Conservation (phyloP, 2,329 filamentous ascomycete genomes). For the Xylaria hypoxylon region DNA sequence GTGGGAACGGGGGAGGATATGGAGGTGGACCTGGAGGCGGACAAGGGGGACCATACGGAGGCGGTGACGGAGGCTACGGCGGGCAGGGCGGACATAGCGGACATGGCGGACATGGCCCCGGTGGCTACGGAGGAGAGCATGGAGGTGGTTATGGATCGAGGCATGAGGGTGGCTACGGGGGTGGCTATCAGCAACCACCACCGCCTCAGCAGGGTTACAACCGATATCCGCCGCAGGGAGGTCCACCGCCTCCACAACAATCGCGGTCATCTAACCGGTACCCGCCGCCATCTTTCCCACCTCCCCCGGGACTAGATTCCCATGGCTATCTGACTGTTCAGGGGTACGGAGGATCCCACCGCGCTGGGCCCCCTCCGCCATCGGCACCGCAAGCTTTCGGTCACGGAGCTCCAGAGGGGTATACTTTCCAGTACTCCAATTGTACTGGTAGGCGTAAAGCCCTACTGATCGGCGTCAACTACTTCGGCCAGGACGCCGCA, state of each 20-base stretch:
- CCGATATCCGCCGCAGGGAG: constrained; percentile 49
- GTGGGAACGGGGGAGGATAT: constrained; percentile 13
- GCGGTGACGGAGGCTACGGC: constrained; percentile 18
- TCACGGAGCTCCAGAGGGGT: constrained; percentile 74
- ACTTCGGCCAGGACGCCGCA: constrained; percentile 78
- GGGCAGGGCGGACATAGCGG: not conserved
- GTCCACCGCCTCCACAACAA: constrained; percentile 45
- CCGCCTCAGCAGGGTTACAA: constrained; percentile 39
- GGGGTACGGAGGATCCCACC: constrained; percentile 49
- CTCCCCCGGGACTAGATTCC: constrained; percentile 57
- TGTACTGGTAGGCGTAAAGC: constrained; percentile 80
- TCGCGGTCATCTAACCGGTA: constrained; percentile 42
- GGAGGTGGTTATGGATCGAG: constrained; percentile 24
- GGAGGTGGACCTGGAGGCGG: constrained; percentile 16
- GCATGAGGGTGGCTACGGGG: constrained; percentile 21
- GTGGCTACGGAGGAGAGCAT: constrained; percentile 31
- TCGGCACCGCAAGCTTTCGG: constrained; percentile 68
- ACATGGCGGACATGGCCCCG: constrained; percentile 4
- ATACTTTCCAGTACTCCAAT: constrained; percentile 81
- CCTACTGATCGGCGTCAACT: constrained; percentile 83
- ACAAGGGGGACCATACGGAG: too few relatives aligned
- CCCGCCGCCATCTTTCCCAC: constrained; percentile 51
- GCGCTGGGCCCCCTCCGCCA: constrained; percentile 59
- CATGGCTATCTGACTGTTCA: constrained; percentile 60
- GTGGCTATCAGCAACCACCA: constrained; percentile 38